These are phyloP conservation scores for Tricladium varicosporioides DNA, from an alignment of 2,329 filamentous ascomycete genomes.

Conservation along the genomic window DNA sequence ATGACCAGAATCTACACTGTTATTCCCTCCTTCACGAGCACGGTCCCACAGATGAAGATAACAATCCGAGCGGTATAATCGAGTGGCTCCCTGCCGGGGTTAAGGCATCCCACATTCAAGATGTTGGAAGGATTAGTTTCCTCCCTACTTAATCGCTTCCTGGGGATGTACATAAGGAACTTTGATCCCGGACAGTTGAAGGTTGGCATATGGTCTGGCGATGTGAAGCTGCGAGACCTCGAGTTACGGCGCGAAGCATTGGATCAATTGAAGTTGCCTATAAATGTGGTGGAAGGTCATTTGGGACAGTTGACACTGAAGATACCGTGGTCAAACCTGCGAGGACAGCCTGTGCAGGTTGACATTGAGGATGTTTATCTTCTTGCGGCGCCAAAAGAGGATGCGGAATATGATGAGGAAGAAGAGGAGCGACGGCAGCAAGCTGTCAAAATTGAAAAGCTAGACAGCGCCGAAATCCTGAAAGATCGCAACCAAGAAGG, in stretches of 20 bases:
- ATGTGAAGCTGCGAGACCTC: slow-evolving; percentile 91
- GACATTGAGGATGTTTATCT: slow-evolving; percentile 97
- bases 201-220: slow-evolving; percentile 97
- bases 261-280: slow-evolving; percentile 91
- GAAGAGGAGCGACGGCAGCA: slow-evolving; percentile 87
- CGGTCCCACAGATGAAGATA: slow-evolving; percentile 21
- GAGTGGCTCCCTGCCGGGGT: slow-evolving; percentile 62
- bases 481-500: slow-evolving; percentile 92
- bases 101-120: slow-evolving; percentile 59
- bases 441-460: slow-evolving; percentile 96
- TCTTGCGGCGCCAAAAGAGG: slow-evolving; percentile 91
- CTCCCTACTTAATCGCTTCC: slow-evolving; percentile 95
- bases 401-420: slow-evolving; percentile 87
- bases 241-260: slow-evolving; percentile 92
- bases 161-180: slow-evolving; percentile 99
- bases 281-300: slow-evolving; percentile 96
- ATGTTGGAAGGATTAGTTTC: slow-evolving; percentile 98
- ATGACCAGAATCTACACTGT: slow-evolving; percentile 13
- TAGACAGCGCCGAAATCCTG: slow-evolving; percentile 92
- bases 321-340: slow-evolving; percentile 96
- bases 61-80: slow-evolving; percentile 16
- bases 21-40: slow-evolving; percentile 5
- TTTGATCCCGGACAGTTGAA: slow-evolving; percentile 98
- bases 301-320: slow-evolving; percentile 86
- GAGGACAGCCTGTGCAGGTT: slow-evolving; percentile 90